These are phyloP conservation scores for Gaeumannomyces sp. DNA, from an alignment of 2,329 filamentous ascomycete species.

Conservation along the genomic window DNA sequence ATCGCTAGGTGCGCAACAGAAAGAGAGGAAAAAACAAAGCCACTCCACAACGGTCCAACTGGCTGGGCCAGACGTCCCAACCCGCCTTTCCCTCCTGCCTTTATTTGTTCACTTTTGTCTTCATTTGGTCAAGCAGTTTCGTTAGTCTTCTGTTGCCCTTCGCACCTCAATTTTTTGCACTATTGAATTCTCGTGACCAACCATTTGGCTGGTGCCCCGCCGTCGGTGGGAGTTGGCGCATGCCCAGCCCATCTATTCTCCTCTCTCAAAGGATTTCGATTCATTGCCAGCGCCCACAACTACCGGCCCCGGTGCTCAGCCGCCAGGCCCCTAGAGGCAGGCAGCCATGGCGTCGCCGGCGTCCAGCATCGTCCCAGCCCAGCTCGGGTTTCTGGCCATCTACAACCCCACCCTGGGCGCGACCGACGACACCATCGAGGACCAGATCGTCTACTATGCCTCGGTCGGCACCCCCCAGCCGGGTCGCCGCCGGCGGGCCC, in stretches of 20 bases:
- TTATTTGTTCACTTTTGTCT: too few relatives aligned
- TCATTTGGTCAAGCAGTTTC: too few relatives aligned
- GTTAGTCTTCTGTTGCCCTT: too few relatives aligned
- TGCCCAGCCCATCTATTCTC: too few relatives aligned
- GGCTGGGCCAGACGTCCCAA: too few relatives aligned
- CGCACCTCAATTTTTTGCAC: background rate
- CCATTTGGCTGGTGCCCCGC: background rate
- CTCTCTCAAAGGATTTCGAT: background rate
- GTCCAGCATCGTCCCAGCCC: conserved; percentile 58
- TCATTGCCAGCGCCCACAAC: background rate
- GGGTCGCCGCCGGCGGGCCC: conserved; percentile 1
- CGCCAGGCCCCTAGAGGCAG: background rate
- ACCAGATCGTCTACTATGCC: conserved; percentile 92
- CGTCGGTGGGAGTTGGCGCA: too few relatives aligned
- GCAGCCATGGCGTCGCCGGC: conserved; percentile 1
- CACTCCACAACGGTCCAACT: too few relatives aligned
- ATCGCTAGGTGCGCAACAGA: too few relatives aligned
- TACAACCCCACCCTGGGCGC: conserved; percentile 67
- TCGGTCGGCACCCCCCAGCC: conserved; percentile 35
- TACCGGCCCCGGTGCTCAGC: background rate
- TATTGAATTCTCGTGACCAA: background rate
- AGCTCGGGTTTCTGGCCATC: conserved; percentile 85
- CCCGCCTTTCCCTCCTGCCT: too few relatives aligned
- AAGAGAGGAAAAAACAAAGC: too few relatives aligned
- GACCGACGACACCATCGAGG: conserved; percentile 62